Evolutionary conservation across 2,329 filamentous ascomycete genomes (phyloP).

Genomic region (Pseudogymnoascus sp.): DNA sequence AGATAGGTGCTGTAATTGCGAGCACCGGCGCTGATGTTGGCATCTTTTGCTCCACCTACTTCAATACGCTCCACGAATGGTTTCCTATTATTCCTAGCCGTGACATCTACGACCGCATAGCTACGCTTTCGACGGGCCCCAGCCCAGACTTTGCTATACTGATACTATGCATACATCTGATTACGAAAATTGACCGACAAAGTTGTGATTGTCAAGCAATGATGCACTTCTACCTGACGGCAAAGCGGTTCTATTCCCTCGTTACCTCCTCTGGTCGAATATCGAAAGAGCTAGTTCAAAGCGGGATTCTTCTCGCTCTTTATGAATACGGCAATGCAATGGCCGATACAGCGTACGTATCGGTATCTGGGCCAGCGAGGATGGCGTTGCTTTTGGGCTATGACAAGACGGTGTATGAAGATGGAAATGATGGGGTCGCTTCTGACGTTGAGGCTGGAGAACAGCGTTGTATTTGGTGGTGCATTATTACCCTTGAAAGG

Average conservation of each 20-base stretch:
- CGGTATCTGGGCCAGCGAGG: slow-evolving; percentile 13
- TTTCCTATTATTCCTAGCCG: slow-evolving; percentile 1
- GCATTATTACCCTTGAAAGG: not conserved
- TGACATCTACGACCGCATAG: slow-evolving; percentile 7
- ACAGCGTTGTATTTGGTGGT: not conserved
- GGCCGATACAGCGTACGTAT: slow-evolving; percentile 8
- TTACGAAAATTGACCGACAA: not conserved
- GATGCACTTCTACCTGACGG: not conserved
- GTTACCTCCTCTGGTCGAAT: slow-evolving; percentile 11
- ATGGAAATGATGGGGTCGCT: not conserved
- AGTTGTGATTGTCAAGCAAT: not conserved
- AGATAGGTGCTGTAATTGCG: slow-evolving; percentile 1
- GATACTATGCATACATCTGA: not conserved
- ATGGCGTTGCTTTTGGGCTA: slow-evolving; percentile 13
- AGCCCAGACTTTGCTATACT: not conserved
- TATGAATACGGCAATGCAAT: slow-evolving; percentile 14
- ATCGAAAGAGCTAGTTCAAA: slow-evolving; percentile 14
- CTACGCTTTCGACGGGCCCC: not conserved
- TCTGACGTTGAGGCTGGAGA: not conserved
- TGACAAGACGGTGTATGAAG: slow-evolving; percentile 11
- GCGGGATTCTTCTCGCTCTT: slow-evolving; percentile 14
- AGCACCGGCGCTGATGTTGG: slow-evolving; percentile 3
- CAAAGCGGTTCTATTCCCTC: slow-evolving; percentile 2
- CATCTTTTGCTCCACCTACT: slow-evolving; percentile 5
- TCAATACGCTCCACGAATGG: slow-evolving; percentile 8